A percentile compares a stretch with the other conserved stretches of the same genome.
Conservation (phyloP, 164 flowering plant species). For the Aristolochia fimbriata region DNA sequence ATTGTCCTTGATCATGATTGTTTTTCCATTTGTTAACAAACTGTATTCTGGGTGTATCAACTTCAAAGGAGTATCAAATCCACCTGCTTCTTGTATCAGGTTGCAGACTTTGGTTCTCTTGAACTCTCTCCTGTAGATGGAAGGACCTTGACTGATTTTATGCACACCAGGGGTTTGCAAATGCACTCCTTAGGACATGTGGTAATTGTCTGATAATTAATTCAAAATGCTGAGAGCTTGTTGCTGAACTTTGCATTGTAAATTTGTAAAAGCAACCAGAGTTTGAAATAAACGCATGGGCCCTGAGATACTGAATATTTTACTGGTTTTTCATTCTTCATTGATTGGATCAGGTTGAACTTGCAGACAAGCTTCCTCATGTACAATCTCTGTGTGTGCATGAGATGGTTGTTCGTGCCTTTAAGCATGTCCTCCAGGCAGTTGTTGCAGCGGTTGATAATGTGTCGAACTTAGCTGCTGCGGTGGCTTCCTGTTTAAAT, state of each 20-base stretch:
- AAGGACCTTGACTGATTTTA: slow-evolving; percentile 90
- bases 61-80: slow-evolving; percentile 8
- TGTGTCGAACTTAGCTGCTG: slow-evolving; percentile 45
- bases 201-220: slow-evolving; percentile 31
- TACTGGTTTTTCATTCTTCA: background rate
- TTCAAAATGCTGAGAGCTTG: no score
- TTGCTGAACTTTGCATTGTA: no score
- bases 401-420: slow-evolving; percentile 93
- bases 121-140: slow-evolving; percentile 99
- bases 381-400: slow-evolving; percentile 88
- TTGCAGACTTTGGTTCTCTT: slow-evolving; percentile 93
- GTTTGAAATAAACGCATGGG: no score
- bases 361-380: slow-evolving; percentile 93
- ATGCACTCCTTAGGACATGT: slow-evolving; percentile 85
- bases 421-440: slow-evolving; percentile 78
- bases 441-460: slow-evolving; percentile 66
- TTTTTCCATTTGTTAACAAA: background rate
- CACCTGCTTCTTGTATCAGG: slow-evolving; percentile 31
- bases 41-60: background rate
- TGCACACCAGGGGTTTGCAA: slow-evolving; percentile 90
- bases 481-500: slow-evolving; percentile 72
- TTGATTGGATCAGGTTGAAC: slow-evolving; percentile 53
- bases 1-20: background rate
- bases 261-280: no score
- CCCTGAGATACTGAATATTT: no score